Percentiles rank a stretch among this genome's conserved stretches.
phyloP scores from a whole-genome alignment of 208 protist species.

The Vickermania ingenoplastis region DNA sequence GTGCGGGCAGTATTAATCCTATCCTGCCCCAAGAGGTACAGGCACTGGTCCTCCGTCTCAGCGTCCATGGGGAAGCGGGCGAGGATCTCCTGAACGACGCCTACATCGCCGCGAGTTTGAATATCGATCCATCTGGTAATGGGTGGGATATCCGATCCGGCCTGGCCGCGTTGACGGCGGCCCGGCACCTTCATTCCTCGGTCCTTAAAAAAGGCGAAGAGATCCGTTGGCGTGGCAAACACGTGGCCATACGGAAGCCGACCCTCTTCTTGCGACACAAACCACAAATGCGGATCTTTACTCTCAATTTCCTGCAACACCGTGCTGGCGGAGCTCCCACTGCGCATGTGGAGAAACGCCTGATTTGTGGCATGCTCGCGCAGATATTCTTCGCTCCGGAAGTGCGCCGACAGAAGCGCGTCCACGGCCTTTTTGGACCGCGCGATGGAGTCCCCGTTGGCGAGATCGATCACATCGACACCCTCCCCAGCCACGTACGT shows the following conservation, averaged over 20 bases:
- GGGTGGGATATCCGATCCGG: slow-evolving; percentile 2
- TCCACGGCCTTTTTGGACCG: slow-evolving; percentile 13
- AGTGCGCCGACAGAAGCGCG: slow-evolving; percentile 39
- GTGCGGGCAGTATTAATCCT: slow-evolving; percentile 22
- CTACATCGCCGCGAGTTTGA: slow-evolving; percentile 25
- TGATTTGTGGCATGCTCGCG: slow-evolving; percentile 5
- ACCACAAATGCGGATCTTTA: slow-evolving; percentile 57
- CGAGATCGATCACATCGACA: slow-evolving; percentile 73
- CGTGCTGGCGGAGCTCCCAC: background rate
- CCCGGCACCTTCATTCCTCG: slow-evolving; percentile 30
- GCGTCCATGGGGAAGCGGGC: slow-evolving; percentile 45
- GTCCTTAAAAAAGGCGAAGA: slow-evolving; percentile 32
- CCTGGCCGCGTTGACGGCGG: background rate
- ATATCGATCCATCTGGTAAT: slow-evolving; percentile 74
- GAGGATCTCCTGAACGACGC: slow-evolving; percentile 35
- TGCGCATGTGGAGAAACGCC: slow-evolving; percentile 30
- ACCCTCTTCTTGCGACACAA: slow-evolving; percentile 44
- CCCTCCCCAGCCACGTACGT: slow-evolving; percentile 64
- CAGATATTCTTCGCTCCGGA: slow-evolving; percentile 1
- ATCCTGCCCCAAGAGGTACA: slow-evolving; percentile 55
- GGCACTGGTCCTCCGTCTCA: slow-evolving; percentile 50
- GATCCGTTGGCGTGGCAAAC: slow-evolving; percentile 26
- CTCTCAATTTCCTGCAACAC: slow-evolving; percentile 47
- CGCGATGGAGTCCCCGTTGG: slow-evolving; percentile 16
- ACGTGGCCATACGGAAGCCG: slow-evolving; percentile 43